Evolutionary conservation across 768 basidiomycete genomes (phyloP).

Genomic region (Rhodocollybia butyracea): DNA sequence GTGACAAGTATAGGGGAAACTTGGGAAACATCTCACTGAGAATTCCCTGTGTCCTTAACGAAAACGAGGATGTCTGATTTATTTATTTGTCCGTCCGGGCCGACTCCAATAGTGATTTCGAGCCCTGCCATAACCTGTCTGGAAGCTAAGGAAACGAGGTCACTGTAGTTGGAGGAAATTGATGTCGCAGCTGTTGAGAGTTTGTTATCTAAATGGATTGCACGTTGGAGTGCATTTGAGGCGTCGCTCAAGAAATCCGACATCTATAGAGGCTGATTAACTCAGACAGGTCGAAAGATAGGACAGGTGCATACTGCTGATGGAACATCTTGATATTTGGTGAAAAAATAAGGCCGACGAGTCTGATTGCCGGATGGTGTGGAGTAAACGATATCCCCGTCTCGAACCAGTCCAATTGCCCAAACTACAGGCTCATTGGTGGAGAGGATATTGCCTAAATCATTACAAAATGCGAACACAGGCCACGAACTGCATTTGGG

Average conservation of each 20-base stretch:
- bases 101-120: conserved; percentile 13
- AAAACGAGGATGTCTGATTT: conserved; percentile 14
- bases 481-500: conserved; percentile 4
- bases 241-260: conserved; percentile 6
- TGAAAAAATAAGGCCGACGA: conserved; percentile 11
- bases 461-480: conserved; percentile 11
- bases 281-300: neutral
- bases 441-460: conserved; percentile 9
- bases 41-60: conserved; percentile 14
- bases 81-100: neutral
- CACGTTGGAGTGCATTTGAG: conserved; percentile 8
- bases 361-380: conserved; percentile 6
- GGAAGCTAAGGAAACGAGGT: conserved; percentile 12
- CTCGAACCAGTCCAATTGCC: conserved; percentile 13
- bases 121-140: conserved; percentile 12
- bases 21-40: conserved; percentile 8
- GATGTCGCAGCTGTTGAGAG: conserved; percentile 9
- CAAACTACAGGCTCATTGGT: conserved; percentile 13
- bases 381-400: conserved; percentile 9
- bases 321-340: conserved; percentile 5
- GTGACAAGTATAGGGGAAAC: neutral
- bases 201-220: conserved; percentile 10
- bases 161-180: conserved; percentile 13
- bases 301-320: neutral
- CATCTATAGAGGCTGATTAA: too few relatives aligned